Evolutionary conservation across 2,329 filamentous ascomycete species (phyloP), one percentile per base, ranked within the genome.

Genomic region (Drechmeria coniospora): DNA sequence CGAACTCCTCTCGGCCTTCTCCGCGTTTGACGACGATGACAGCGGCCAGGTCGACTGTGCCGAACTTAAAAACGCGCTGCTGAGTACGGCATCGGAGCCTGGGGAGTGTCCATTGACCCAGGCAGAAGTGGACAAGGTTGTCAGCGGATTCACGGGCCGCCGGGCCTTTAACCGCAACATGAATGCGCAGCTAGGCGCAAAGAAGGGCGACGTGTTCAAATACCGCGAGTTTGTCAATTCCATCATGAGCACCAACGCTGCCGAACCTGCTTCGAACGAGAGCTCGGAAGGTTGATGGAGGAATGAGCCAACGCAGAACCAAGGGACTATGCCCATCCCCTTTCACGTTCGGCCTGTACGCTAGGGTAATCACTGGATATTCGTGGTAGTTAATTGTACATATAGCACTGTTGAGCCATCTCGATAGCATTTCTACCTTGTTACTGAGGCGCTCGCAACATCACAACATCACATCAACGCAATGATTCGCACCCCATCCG

Each of bases 21-120:
- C 83, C 2, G 90, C 90, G 0, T 95, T 95, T 47, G 90, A 98
- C 46, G 81, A 92, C 36, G 84, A 92, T 36, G 90, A 98, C 49
- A 90, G 80, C 43, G 90, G 90, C 3, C 84, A 94, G 52, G 74
- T 95, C 21, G 84, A 95, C 46, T 57, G 92, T 13, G 67, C 59
- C 0, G 83, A 93, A 51, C 56, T 98, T 36, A 73, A 79, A 25
- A 81, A 90, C 40, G 83, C 87, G 1, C 52, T 98, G 24, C 54
- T 94, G 22, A 70, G 84, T 38, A 93, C 84, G 1, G 73, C 74
- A 1, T 81, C 83, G 0, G 83, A 92, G 39, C 63, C 69, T 0
- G 81, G 80, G 12, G 66, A 72, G 49, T 60, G 59, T 21, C 53
- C 66, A 0, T 53, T 92, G 37, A 77, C 70, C 1, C 69, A 76